phyloP scores from a whole-genome alignment of 495 filamentous ascomycete species.

The Schizothecium vesticola region DNA sequence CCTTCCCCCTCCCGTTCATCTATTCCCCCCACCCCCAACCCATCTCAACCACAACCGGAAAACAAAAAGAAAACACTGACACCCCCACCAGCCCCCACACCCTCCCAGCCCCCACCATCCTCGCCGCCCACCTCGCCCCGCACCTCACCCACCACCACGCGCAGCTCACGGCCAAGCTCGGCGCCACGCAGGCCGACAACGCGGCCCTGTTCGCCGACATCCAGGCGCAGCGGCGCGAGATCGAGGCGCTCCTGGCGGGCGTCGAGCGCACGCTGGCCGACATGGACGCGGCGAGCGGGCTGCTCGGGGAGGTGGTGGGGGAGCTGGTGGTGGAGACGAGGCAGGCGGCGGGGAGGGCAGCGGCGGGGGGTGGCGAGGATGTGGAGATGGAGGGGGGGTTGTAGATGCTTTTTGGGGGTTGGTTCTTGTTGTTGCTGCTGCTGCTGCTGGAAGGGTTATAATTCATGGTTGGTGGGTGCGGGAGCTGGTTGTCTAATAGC shows the following conservation, averaged over 20 bases:
- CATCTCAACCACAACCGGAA: no score
- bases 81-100: constrained; percentile 59
- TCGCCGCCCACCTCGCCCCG: constrained; percentile 65
- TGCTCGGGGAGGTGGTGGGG: constrained; percentile 41
- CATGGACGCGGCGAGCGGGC: constrained; percentile 57
- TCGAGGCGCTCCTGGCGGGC: constrained; percentile 58
- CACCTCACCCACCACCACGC: constrained; percentile 57
- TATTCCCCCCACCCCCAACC: not conserved
- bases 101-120: constrained; percentile 61
- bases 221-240: constrained; percentile 64
- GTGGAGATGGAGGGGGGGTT: constrained; percentile 17
- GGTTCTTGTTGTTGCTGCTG: not conserved
- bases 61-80: not conserved
- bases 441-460: not conserved
- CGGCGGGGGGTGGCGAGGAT: constrained; percentile 43
- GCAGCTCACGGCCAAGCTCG: constrained; percentile 55
- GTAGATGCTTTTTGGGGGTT: not conserved
- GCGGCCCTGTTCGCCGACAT: constrained; percentile 56
- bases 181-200: constrained; percentile 60
- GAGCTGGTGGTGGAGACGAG: constrained; percentile 44
- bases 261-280: constrained; percentile 66
- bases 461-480: not conserved
- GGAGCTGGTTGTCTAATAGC: no score
- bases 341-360: constrained; percentile 40
- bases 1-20: not conserved